A percentile compares a stretch with the other conserved stretches of the same genome.
phyloP scores from a whole-genome alignment of 371 early-diverging fungal genomes.

The Mucor irregularis region DNA sequence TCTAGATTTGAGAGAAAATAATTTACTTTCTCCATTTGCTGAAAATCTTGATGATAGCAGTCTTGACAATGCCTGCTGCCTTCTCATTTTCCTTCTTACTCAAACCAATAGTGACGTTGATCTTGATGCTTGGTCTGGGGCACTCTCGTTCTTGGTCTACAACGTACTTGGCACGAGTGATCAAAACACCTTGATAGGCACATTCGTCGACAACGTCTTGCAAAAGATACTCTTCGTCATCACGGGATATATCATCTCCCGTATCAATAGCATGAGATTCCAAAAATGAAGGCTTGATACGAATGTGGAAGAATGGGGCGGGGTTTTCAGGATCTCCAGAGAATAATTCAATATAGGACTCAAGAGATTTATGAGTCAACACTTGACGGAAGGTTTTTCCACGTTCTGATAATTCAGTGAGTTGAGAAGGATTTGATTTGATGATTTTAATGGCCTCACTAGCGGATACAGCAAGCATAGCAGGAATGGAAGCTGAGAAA shows the following conservation, averaged over 20 bases:
- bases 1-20: no score
- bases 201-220: slow-evolving; percentile 87
- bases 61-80: slow-evolving; percentile 68
- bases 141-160: slow-evolving; percentile 76
- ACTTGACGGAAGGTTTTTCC: slow-evolving; percentile 34
- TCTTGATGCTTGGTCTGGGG: slow-evolving; percentile 83
- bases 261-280: slow-evolving; percentile 21
- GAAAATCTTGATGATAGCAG: slow-evolving; percentile 55
- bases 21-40: slow-evolving; percentile 48
- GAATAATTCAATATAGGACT: slow-evolving; percentile 46
- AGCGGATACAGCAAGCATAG: slow-evolving; percentile 90
- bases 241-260: slow-evolving; percentile 41
- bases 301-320: slow-evolving; percentile 68
- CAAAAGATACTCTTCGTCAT: slow-evolving; percentile 65
- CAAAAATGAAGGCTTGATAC: slow-evolving; percentile 54
- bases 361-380: slow-evolving; percentile 39
- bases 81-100: slow-evolving; percentile 84
- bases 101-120: slow-evolving; percentile 76
- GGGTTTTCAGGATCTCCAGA: slow-evolving; percentile 55
- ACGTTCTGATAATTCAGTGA: slow-evolving; percentile 41
- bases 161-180: slow-evolving; percentile 88
- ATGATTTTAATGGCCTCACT: slow-evolving; percentile 82
- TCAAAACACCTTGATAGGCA: slow-evolving; percentile 71
- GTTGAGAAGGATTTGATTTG: slow-evolving; percentile 34
- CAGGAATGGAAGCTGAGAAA: slow-evolving; percentile 99